Evolutionary conservation across 352 stramenopile genomes (phyloP), one percentile per base, ranked within the genome.

Genomic region (Globisporangium nunn): DNA sequence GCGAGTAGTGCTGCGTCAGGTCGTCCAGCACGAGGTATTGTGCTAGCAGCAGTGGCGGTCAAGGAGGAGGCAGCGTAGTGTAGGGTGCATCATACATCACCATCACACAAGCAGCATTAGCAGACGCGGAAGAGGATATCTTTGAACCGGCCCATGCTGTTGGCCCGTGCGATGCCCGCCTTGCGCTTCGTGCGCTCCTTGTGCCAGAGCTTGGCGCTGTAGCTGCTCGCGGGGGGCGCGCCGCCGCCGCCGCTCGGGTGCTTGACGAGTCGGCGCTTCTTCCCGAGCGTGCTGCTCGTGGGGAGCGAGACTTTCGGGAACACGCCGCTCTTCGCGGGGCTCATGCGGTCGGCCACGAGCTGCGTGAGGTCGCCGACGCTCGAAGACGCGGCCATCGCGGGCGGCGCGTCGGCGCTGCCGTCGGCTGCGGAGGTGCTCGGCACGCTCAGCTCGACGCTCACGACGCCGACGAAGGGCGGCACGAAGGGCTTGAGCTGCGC

Each of bases 21-120:
- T 90, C 78, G 4, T 68, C 75, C 10, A 92, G 59, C 3, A 92
- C 76, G 17, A 92, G 71, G 44, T 92, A 92, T 39, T 90, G 52
- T 63, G 50, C 29, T 50, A 11, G 11, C 17, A 23, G 41, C 18
- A 23, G 41, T 15, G 45, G 23, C 23, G 6, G 52, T 64, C 45
- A 64, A 59, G 37, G 45, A 45, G 37, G 37, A 15, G 8, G 37
- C 37, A 41, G 37, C 37, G 15, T 10, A 41, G 35, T 8, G 33
- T 37, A 8, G 7, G 12, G 35, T 35, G 35, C 15, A 46, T 14
- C 29, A 58, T 15, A 56, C 46, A 61, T 8, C 2, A 12, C 0
- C n/a, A 4, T 39, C 28, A 30, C 37, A 56, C 7, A 50, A 43
- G 29, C 33, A 11, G 30, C 10, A 50, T 8, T 37, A 8, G 33